Base-by-base conservation (phyloP, 2,329 filamentous ascomycete genomes). In the Apiospora saccharicola region DNA sequence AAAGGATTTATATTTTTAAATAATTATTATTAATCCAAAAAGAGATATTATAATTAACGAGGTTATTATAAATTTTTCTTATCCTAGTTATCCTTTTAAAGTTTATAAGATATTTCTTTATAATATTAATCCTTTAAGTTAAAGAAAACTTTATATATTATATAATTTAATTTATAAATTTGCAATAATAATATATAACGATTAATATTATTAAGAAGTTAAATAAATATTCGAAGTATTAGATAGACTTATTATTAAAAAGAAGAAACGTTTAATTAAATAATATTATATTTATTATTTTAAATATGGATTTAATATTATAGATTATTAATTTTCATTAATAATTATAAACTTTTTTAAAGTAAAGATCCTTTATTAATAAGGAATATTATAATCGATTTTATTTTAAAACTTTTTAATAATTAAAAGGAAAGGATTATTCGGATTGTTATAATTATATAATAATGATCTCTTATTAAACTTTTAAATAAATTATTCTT, bases 231-330 rank as follows among this genome's bases (percentile, higher is more conserved):
- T 13, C 3, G 14, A 44, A 44, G 16, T 14, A 13, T 14, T 44
- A 13, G 14, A 44, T 14, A 44, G 14, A 34, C 13, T 67, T 67
- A 67, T 41, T 41, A 10, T 67, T 67, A 41, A 37, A 41, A 67
- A 37, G 7, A 26, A 37, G 37, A 30, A 67, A 3, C 13, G 61
- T 13, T 67, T 67, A 37, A 30, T 30, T 41, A 26, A n/a, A 37
- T 67, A 67, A 41, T 30, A 26, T 3, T 67, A 37, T 67, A 37
- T 41, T 67, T 67, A 67, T 67, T 67, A 67, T 19, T 41, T 41
- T 41, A 41, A 67, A 26, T n/a, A 67, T 67, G 0, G 3, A 30
- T 67, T 67, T 41, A 67, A n/a, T 30, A 67, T 44, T 13, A 44
- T 44, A 1, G 1, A 44, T 44, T 14, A 3, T 44, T 44, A 44